Conservation (phyloP, 352 stramenopile species). For the Globisporangium barbulae region DNA sequence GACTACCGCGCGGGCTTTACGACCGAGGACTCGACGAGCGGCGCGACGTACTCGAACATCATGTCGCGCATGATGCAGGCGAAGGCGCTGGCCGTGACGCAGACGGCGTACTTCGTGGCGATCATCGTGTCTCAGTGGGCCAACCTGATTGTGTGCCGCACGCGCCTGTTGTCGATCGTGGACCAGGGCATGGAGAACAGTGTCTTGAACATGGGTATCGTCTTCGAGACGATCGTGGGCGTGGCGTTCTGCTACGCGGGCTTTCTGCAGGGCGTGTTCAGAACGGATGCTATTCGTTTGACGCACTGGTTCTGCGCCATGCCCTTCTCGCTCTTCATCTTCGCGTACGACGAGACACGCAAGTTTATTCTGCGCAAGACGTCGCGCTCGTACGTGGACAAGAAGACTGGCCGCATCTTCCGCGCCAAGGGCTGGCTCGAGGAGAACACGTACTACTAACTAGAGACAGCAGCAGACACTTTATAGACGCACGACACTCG, state of each 20-base stretch:
- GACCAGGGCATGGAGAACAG: slow-evolving; percentile 87
- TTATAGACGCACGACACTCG: too few species aligned
- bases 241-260: slow-evolving; percentile 71
- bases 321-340: slow-evolving; percentile 80
- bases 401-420: slow-evolving; percentile 48
- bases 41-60: slow-evolving; percentile 51
- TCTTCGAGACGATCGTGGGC: slow-evolving; percentile 84
- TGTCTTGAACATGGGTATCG: slow-evolving; percentile 85
- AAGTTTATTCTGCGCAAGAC: slow-evolving; percentile 85
- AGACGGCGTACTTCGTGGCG: slow-evolving; percentile 78
- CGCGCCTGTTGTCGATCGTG: slow-evolving; percentile 75
- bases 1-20: slow-evolving; percentile 44
- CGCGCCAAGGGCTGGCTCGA: slow-evolving; percentile 70
- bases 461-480: too few species aligned
- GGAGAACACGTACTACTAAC: slow-evolving; percentile 79
- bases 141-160: slow-evolving; percentile 87
- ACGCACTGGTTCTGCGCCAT: slow-evolving; percentile 84
- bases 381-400: slow-evolving; percentile 51
- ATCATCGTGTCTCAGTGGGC: slow-evolving; percentile 84
- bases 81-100: slow-evolving; percentile 67
- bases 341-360: slow-evolving; percentile 83
- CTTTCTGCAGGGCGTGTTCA: slow-evolving; percentile 65
- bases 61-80: slow-evolving; percentile 70
- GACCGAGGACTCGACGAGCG: slow-evolving; percentile 19
- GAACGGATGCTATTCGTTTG: slow-evolving; percentile 69